Evolutionary conservation across 106 monocot genomes (phyloP).

Genomic region (Allium cepa): DNA sequence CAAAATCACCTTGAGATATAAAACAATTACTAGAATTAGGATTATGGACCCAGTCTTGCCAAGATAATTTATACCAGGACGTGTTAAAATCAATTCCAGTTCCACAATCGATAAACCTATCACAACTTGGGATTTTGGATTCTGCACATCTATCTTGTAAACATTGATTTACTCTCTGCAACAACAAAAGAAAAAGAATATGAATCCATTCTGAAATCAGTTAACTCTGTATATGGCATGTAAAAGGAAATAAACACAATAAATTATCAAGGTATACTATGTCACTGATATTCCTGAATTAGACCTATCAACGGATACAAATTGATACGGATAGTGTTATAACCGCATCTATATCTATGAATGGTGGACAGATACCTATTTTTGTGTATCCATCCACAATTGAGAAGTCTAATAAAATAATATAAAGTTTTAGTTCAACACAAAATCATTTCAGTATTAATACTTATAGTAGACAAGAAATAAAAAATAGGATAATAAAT

Average conservation of each 20-base stretch:
- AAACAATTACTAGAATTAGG: slow-evolving; percentile 31
- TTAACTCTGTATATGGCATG: background rate
- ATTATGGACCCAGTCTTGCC: slow-evolving; percentile 34
- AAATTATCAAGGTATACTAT: background rate
- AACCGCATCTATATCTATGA: too few relatives aligned
- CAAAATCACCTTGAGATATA: slow-evolving; percentile 11
- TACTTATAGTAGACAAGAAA: too few relatives aligned
- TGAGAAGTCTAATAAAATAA: too few relatives aligned
- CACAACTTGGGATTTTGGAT: slow-evolving; percentile 18
- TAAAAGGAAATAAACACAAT: background rate
- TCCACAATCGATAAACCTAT: slow-evolving; percentile 55
- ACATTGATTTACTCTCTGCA: slow-evolving; percentile 82
- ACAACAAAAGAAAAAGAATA: background rate
- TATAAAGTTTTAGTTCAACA: too few relatives aligned
- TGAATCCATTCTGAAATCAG: background rate
- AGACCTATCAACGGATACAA: background rate
- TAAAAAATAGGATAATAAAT: too few relatives aligned
- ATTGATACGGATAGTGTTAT: too few relatives aligned
- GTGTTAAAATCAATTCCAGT: slow-evolving; percentile 4
- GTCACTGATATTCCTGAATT: background rate
- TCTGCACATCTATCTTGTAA: slow-evolving; percentile 33
- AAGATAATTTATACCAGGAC: background rate
- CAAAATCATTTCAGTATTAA: too few relatives aligned
- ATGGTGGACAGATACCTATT: too few relatives aligned
- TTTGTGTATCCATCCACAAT: too few relatives aligned